Conservation (phyloP, 805 yeast genomes). For the Teunomyces lycoperdinae region DNA sequence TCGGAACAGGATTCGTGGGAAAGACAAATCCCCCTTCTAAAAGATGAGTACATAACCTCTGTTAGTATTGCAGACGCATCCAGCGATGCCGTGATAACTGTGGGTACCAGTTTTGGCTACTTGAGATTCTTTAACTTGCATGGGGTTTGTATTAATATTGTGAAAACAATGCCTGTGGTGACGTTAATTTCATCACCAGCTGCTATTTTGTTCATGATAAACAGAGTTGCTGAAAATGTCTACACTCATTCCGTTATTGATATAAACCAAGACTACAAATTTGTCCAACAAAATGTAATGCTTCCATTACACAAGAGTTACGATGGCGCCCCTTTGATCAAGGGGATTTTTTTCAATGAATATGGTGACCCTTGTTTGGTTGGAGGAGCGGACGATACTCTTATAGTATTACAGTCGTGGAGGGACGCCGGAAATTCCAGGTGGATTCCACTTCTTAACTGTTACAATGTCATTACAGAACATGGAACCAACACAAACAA, state of each 20-base stretch:
- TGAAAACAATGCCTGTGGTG: slow-evolving; percentile 70
- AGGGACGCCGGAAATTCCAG: slow-evolving; percentile 69
- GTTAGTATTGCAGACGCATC: slow-evolving; percentile 51
- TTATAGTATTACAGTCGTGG: slow-evolving; percentile 76
- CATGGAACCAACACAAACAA: slow-evolving; percentile 45
- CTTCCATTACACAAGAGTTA: slow-evolving; percentile 29
- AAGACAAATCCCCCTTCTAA: slow-evolving; percentile 48
- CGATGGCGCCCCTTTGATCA: slow-evolving; percentile 40
- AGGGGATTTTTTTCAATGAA: slow-evolving; percentile 79
- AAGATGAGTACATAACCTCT: slow-evolving; percentile 63
- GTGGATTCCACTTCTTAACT: slow-evolving; percentile 84
- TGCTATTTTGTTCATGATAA: slow-evolving; percentile 51
- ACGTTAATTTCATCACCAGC: slow-evolving; percentile 64
- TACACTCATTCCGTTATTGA: slow-evolving; percentile 50
- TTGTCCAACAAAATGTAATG: slow-evolving; percentile 36
- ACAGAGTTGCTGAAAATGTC: slow-evolving; percentile 32
- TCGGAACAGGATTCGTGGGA: slow-evolving; percentile 71
- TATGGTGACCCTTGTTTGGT: slow-evolving; percentile 89
- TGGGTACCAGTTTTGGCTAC: slow-evolving; percentile 76
- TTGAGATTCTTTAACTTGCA: slow-evolving; percentile 65
- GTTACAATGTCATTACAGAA: slow-evolving; percentile 42
- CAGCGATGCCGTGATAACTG: slow-evolving; percentile 47
- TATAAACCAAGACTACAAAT: slow-evolving; percentile 39
- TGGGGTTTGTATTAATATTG: slow-evolving; percentile 71
- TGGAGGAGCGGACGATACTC: slow-evolving; percentile 67